Evolutionary conservation across 1,284 basidiomycete species (phyloP).

Genomic region (Tremellales sp.): DNA sequence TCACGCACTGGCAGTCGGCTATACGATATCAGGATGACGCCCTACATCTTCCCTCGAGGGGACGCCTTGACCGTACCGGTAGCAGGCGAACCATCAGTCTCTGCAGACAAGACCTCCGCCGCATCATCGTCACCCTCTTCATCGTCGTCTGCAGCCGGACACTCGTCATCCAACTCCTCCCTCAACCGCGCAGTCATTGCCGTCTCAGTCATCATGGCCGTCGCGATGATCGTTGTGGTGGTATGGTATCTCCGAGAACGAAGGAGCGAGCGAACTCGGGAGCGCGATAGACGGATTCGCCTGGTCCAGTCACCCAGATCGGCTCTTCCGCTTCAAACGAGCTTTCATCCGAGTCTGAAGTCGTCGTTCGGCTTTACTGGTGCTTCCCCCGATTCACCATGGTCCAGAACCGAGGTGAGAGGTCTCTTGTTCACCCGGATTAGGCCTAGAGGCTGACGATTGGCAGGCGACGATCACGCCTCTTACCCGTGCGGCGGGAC

Average conservation of each 20-base stretch:
- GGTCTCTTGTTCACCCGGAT: neutral
- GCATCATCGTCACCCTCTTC: slow-evolving; percentile 45
- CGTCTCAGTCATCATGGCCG: neutral
- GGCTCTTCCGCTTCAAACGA: neutral
- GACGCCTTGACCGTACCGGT: too few relatives aligned
- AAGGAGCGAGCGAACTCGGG: too few relatives aligned
- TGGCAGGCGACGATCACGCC: neutral
- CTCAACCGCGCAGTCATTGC: neutral
- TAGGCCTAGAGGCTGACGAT: neutral
- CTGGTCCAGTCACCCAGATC: too few relatives aligned
- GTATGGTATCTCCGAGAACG: neutral
- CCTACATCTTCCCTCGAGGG: too few relatives aligned
- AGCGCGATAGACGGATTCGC: too few relatives aligned
- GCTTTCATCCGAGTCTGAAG: neutral
- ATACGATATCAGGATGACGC: too few relatives aligned
- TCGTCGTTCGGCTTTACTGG: neutral
- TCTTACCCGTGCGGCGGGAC: neutral
- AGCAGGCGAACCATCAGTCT: too few relatives aligned
- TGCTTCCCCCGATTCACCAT: neutral
- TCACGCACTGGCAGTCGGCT: too few relatives aligned
- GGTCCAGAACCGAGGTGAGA: neutral
- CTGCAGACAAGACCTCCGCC: slow-evolving; percentile 36
- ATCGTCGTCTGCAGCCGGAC: slow-evolving; percentile 52
- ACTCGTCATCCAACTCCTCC: too few relatives aligned
- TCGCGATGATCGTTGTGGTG: neutral